A percentile compares a stretch with the other conserved stretches of the same genome.
These are phyloP conservation scores for Arthrocladium fulminans DNA, from an alignment of 2,329 filamentous ascomycete species.

Conservation along the genomic window DNA sequence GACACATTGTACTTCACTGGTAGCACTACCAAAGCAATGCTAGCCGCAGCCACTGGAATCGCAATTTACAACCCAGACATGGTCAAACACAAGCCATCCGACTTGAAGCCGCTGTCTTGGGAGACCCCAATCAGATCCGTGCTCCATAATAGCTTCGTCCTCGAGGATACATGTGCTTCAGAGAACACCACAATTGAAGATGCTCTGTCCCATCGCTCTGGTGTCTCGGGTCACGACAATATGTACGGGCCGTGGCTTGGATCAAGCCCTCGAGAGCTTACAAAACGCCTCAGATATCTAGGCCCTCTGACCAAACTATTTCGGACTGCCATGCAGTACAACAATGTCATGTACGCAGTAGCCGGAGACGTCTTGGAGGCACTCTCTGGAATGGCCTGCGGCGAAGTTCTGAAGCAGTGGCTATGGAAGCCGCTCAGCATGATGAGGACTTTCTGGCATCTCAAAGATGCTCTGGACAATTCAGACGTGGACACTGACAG, in stretches of 20 bases:
- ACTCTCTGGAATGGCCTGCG: constrained; percentile 29
- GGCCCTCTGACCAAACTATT: too few species aligned
- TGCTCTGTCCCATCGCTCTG: too few species aligned
- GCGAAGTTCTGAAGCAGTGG: constrained; percentile 26
- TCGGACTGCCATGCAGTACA: too few species aligned
- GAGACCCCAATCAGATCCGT: background rate
- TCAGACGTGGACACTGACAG: constrained; percentile 7
- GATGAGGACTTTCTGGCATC: constrained; percentile 31
- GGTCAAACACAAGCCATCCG: background rate
- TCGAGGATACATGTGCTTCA: too few species aligned
- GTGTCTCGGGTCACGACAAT: too few species aligned
- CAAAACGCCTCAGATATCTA: too few species aligned
- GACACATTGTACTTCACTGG: constrained; percentile 23
- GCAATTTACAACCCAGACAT: background rate
- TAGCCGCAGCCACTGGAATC: constrained; percentile 17
- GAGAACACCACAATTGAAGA: too few species aligned
- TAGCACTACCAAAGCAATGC: constrained; percentile 27
- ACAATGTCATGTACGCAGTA: constrained; percentile 44
- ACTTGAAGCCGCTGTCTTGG: background rate
- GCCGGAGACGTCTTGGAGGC: constrained; percentile 40
- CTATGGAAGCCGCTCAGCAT: constrained; percentile 37
- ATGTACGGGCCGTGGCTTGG: too few species aligned
- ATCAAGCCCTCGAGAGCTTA: too few species aligned
- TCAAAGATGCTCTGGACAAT: constrained; percentile 27
- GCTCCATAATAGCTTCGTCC: constrained; percentile 44